Conservation (phyloP, 345 rosid genomes). For the Toxicodendron radicans region DNA sequence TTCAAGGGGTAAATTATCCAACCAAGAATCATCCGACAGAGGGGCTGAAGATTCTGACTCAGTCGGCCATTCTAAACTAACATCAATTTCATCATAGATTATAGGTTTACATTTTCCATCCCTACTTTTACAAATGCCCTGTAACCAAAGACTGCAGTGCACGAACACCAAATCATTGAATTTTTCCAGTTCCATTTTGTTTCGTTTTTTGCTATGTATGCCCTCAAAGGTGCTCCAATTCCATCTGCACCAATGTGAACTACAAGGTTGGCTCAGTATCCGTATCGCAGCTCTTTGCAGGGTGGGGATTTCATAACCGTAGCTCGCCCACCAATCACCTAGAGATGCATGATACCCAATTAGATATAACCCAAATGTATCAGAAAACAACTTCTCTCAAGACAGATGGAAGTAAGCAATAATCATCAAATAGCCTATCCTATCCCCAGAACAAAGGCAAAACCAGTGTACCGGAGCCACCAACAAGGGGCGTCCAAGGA, state of each 20-base stretch:
- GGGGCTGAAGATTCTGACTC: slow-evolving; percentile 45
- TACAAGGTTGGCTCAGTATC: slow-evolving; percentile 54
- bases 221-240: slow-evolving; percentile 46
- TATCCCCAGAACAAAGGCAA: not conserved
- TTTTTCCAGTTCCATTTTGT: slow-evolving; percentile 32
- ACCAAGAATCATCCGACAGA: slow-evolving; percentile 51
- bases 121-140: slow-evolving; percentile 34
- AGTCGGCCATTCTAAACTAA: slow-evolving; percentile 51
- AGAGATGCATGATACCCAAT: slow-evolving; percentile 12
- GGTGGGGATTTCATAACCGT: slow-evolving; percentile 49
- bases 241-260: slow-evolving; percentile 49
- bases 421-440: slow-evolving; percentile 11
- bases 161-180: slow-evolving; percentile 42
- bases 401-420: slow-evolving; percentile 7
- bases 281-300: slow-evolving; percentile 51
- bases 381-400: not conserved
- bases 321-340: slow-evolving; percentile 68
- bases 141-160: slow-evolving; percentile 61
- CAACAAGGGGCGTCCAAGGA: not conserved
- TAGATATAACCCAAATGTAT: not conserved
- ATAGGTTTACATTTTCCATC: slow-evolving; percentile 43
- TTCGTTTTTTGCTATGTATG: slow-evolving; percentile 40
- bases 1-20: slow-evolving; percentile 40
- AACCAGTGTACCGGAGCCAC: not conserved
- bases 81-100: slow-evolving; percentile 50